phyloP scores from a whole-genome alignment of 2,329 filamentous ascomycete species.

The Aspergillaceae sp. region DNA sequence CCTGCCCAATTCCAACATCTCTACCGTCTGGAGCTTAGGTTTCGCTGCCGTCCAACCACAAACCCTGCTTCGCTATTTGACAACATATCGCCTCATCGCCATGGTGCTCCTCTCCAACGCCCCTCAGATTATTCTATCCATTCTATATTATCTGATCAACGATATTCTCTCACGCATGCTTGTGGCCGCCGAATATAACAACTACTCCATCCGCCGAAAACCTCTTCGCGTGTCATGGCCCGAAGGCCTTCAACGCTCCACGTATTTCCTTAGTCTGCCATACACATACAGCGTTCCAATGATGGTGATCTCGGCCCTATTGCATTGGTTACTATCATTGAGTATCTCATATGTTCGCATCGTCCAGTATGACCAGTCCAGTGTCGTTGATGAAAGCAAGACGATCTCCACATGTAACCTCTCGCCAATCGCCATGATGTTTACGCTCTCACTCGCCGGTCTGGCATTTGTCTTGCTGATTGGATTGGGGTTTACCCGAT shows the following conservation, averaged over 20 bases:
- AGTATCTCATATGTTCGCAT: constrained; percentile 27
- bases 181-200: constrained; percentile 41
- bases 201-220: constrained; percentile 31
- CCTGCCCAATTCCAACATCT: not conserved
- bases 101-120: constrained; percentile 19
- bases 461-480: constrained; percentile 1
- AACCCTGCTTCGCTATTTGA: not conserved
- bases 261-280: constrained; percentile 39
- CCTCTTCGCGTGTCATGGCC: constrained; percentile 38
- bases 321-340: constrained; percentile 43
- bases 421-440: not conserved
- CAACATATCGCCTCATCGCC: not conserved
- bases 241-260: constrained; percentile 33
- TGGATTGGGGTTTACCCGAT: constrained; percentile 9
- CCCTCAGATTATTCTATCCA: constrained; percentile 25
- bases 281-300: constrained; percentile 36
- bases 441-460: not conserved
- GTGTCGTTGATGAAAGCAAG: constrained; percentile 11
- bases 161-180: constrained; percentile 38
- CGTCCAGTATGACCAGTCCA: constrained; percentile 14
- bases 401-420: not conserved
- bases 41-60: not conserved
- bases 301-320: constrained; percentile 19
- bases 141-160: constrained; percentile 30
- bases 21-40: not conserved